Conservation (phyloP, 2,329 filamentous ascomycete species). For the Fusarium guadeloupense region DNA sequence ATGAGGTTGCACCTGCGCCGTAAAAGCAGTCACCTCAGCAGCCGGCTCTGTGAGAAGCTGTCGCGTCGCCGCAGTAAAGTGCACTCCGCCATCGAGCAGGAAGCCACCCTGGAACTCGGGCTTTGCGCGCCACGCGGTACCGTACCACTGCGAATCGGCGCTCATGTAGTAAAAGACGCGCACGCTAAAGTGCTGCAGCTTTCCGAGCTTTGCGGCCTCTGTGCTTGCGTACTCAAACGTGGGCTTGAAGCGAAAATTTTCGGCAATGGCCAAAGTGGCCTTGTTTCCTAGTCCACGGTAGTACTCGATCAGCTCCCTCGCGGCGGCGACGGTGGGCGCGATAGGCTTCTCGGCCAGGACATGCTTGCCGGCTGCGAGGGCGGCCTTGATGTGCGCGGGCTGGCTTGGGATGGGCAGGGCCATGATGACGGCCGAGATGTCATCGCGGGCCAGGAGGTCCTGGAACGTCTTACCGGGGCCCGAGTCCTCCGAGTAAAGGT, state of each 20-base stretch:
- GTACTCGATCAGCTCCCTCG: slow-evolving; percentile 52
- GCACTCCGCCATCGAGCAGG: slow-evolving; percentile 78
- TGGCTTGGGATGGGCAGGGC: slow-evolving; percentile 71
- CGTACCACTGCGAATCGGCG: slow-evolving; percentile 56
- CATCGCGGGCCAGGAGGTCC: slow-evolving; percentile 62
- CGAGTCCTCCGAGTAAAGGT: slow-evolving; percentile 67
- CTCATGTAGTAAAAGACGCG: slow-evolving; percentile 50
- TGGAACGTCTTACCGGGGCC: slow-evolving; percentile 56
- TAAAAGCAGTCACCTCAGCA: slow-evolving; percentile 62
- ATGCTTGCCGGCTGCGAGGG: slow-evolving; percentile 72
- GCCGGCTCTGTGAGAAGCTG: slow-evolving; percentile 61
- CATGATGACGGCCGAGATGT: slow-evolving; percentile 65
- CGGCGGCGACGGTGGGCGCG: slow-evolving; percentile 64
- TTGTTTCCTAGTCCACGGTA: slow-evolving; percentile 42
- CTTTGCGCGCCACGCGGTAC: slow-evolving; percentile 70
- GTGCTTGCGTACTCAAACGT: slow-evolving; percentile 65
- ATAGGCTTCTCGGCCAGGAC: slow-evolving; percentile 77
- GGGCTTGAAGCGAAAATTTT: slow-evolving; percentile 75
- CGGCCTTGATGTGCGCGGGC: slow-evolving; percentile 65
- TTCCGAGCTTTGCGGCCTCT: slow-evolving; percentile 49
- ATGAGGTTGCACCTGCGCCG: slow-evolving; percentile 62
- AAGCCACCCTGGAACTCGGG: slow-evolving; percentile 80
- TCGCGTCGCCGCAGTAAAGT: slow-evolving; percentile 72
- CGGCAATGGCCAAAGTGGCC: slow-evolving; percentile 68
- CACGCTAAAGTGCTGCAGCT: slow-evolving; percentile 58